These are phyloP conservation scores for Exophiala aquamarina DNA, from an alignment of 2,329 filamentous ascomycete species.

Conservation along the genomic window DNA sequence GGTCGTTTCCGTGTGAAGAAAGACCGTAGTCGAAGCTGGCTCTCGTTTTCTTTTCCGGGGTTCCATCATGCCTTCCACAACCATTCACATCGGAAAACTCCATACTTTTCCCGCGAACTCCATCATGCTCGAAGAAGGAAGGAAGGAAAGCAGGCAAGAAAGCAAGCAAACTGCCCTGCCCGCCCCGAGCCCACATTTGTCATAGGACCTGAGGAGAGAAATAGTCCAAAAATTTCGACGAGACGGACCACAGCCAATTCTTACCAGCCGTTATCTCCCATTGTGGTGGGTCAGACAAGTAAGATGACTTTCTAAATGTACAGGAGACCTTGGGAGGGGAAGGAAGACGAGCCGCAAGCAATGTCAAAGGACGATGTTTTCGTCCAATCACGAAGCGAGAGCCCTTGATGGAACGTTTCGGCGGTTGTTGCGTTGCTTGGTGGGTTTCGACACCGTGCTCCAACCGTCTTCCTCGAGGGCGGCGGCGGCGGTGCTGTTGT, in stretches of 20 bases:
- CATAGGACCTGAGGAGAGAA: conserved; percentile 8
- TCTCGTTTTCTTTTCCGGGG: conserved; percentile 8
- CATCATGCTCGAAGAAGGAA: conserved; percentile 17
- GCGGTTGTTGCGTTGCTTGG: conserved; percentile 45
- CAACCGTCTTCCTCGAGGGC: conserved; percentile 47
- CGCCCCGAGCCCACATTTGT: conserved; percentile 3
- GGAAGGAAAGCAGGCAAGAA: no score
- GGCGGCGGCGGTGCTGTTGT: conserved; percentile 20
- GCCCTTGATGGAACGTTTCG: conserved; percentile 39
- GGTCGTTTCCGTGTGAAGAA: no score
- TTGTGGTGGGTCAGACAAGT: conserved; percentile 10
- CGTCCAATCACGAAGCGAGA: conserved; percentile 42
- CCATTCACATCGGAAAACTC: conserved; percentile 6
- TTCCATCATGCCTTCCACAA: conserved; percentile 7
- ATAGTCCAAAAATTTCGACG: conserved; percentile 24
- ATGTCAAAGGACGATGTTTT: conserved; percentile 14
- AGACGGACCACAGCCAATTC: conserved; percentile 5
- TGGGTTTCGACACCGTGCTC: conserved; percentile 45
- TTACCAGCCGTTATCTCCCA: conserved; percentile 9
- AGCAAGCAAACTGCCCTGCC: no score
- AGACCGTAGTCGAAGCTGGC: no score
- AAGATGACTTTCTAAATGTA: conserved; percentile 19
- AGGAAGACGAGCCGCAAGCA: background rate
- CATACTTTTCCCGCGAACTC: conserved; percentile 23
- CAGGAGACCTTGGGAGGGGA: conserved; percentile 4